Conservation (phyloP, 768 basidiomycete genomes). For the Rhodotorula paludigena region DNA sequence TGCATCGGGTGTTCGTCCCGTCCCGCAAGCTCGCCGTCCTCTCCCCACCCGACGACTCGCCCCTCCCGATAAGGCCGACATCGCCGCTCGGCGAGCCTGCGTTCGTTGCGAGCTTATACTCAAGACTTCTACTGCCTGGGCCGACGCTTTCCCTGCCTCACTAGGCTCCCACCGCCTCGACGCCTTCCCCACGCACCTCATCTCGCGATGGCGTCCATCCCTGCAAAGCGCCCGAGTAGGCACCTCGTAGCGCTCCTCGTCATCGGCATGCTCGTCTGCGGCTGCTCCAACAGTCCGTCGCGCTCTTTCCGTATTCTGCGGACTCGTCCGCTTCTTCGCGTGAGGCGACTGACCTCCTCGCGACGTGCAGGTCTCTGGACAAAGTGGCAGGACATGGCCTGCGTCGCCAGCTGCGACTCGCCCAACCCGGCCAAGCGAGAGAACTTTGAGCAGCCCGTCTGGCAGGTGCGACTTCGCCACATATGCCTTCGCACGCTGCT, state of each 20-base stretch:
- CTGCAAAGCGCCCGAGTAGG: neutral
- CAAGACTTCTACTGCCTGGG: too few relatives aligned
- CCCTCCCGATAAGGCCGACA: too few relatives aligned
- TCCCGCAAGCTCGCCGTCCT: too few relatives aligned
- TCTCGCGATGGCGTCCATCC: neutral
- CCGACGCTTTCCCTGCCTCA: too few relatives aligned
- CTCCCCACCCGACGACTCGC: too few relatives aligned
- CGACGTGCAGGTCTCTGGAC: constrained; percentile 18
- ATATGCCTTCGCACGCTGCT: neutral
- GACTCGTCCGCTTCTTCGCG: neutral
- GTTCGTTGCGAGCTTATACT: too few relatives aligned
- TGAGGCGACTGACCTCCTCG: constrained; percentile 41
- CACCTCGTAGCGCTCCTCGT: constrained; percentile 57
- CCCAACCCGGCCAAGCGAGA: constrained; percentile 60
- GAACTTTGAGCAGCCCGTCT: constrained; percentile 63
- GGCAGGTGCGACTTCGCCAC: constrained; percentile 6
- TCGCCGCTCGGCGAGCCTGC: too few relatives aligned
- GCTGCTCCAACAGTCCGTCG: constrained; percentile 54
- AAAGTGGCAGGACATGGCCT: constrained; percentile 76
- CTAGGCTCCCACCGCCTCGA: too few relatives aligned
- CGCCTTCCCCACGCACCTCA: too few relatives aligned
- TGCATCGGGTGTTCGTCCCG: too few relatives aligned
- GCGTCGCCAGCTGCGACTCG: constrained; percentile 82
- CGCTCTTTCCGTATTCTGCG: constrained; percentile 45
- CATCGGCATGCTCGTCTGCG: constrained; percentile 75